A percentile compares a stretch with the other conserved stretches of the same genome.
These are phyloP conservation scores for Tremellales sp. DNA, from an alignment of 1,284 basidiomycete species.

Conservation along the genomic window DNA sequence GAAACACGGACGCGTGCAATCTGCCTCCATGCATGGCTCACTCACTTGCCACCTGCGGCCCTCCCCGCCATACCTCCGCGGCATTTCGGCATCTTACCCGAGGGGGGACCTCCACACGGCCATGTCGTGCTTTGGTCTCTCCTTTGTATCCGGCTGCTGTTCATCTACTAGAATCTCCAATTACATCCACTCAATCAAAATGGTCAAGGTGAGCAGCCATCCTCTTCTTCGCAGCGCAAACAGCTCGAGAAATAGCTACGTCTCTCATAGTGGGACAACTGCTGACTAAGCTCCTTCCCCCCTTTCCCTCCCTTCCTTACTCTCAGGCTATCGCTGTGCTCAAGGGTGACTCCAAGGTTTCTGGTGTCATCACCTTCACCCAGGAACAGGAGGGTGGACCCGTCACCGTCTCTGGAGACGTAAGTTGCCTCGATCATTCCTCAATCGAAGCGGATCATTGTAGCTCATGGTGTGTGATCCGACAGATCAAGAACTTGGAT, in stretches of 20 bases:
- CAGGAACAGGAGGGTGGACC: slow-evolving; percentile 56
- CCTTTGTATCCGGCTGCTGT: slow-evolving; percentile 3
- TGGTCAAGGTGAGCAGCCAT: slow-evolving; percentile 39
- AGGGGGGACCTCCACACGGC: too few relatives aligned
- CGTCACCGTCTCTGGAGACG: slow-evolving; percentile 60
- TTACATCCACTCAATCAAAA: slow-evolving; percentile 23
- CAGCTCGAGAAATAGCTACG: not conserved
- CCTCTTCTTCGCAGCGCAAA: not conserved
- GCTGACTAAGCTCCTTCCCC: slow-evolving; percentile 1
- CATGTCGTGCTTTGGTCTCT: slow-evolving; percentile 11
- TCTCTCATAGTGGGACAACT: not conserved
- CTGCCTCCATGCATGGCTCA: too few relatives aligned
- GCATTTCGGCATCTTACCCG: too few relatives aligned
- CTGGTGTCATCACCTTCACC: slow-evolving; percentile 63
- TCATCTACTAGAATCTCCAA: slow-evolving; percentile 1
- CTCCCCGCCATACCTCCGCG: too few relatives aligned
- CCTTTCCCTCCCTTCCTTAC: not conserved
- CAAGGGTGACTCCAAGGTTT: slow-evolving; percentile 58
- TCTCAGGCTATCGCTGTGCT: slow-evolving; percentile 64
- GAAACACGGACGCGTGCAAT: too few relatives aligned
- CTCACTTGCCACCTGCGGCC: too few relatives aligned
- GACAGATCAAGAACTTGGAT: slow-evolving; percentile 58
- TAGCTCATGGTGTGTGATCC: not conserved
- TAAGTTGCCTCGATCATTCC: slow-evolving; percentile 30
- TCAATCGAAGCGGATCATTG: not conserved